These are phyloP conservation scores for Termitomyces titanicus DNA, from an alignment of 768 basidiomycete genomes.

Conservation along the genomic window DNA sequence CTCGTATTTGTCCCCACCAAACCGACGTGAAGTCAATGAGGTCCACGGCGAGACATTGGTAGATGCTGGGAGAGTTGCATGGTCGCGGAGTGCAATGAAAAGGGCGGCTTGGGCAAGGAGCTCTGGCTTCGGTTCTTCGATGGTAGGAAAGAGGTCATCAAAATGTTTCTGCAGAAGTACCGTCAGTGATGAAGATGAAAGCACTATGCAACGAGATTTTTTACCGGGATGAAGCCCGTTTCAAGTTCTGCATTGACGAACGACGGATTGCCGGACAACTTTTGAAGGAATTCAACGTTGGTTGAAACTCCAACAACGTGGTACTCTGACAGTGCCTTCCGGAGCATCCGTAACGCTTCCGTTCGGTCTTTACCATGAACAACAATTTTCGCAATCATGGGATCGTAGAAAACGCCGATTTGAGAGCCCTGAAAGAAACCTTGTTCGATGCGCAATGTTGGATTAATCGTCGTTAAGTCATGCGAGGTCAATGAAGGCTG, in stretches of 20 bases:
- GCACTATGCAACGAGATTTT: background rate
- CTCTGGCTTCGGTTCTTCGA: constrained; percentile 53
- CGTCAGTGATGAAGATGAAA: background rate
- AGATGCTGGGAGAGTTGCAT: constrained; percentile 23
- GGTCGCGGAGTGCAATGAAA: constrained; percentile 67
- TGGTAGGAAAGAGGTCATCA: constrained; percentile 72
- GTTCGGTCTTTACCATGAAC: constrained; percentile 82
- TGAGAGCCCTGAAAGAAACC: constrained; percentile 79
- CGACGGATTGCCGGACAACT: constrained; percentile 69
- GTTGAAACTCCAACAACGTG: constrained; percentile 89
- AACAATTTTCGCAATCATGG: constrained; percentile 90
- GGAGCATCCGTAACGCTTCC: constrained; percentile 77
- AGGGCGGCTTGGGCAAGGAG: constrained; percentile 78
- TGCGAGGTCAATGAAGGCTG: constrained; percentile 28
- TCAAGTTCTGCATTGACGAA: constrained; percentile 83
- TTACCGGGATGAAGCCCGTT: constrained; percentile 86
- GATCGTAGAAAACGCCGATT: constrained; percentile 88
- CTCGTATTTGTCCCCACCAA: constrained; percentile 70
- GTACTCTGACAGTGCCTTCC: constrained; percentile 83
- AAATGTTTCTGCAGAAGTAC: constrained; percentile 66
- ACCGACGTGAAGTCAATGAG: constrained; percentile 67
- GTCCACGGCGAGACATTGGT: constrained; percentile 58
- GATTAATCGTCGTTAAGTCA: constrained; percentile 34
- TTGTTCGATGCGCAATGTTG: constrained; percentile 82
- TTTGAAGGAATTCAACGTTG: constrained; percentile 84